phyloP scores from a whole-genome alignment of 805 yeast species.

The Kodamaea kakaduensis region DNA sequence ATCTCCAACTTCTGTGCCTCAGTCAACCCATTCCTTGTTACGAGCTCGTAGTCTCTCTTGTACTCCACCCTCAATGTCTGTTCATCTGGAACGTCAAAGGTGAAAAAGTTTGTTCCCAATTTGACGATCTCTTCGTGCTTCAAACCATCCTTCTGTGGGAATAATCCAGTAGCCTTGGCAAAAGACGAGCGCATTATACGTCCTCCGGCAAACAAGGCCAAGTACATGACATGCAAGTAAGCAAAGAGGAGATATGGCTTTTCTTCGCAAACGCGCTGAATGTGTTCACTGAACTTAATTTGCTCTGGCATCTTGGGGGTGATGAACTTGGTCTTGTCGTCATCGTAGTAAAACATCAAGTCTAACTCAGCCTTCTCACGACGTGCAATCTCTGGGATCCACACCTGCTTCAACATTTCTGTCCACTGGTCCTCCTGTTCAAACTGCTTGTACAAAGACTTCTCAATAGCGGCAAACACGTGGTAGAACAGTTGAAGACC shows the following conservation, averaged over 20 bases:
- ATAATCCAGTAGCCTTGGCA: conserved; percentile 62
- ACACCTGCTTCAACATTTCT: conserved; percentile 52
- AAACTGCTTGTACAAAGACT: conserved; percentile 44
- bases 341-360: conserved; percentile 62
- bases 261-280: conserved; percentile 46
- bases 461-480: conserved; percentile 63
- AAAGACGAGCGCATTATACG: conserved; percentile 64
- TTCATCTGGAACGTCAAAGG: conserved; percentile 66
- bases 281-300: conserved; percentile 59
- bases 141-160: conserved; percentile 69
- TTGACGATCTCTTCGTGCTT: conserved; percentile 58
- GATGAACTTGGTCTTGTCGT: conserved; percentile 50
- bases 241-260: conserved; percentile 74
- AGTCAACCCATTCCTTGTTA: conserved; percentile 64
- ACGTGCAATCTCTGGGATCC: conserved; percentile 70
- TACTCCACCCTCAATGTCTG: conserved; percentile 59
- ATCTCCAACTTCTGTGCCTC: conserved; percentile 69
- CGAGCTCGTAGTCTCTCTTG: conserved; percentile 73
- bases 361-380: conserved; percentile 54
- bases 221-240: conserved; percentile 79
- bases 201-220: conserved; percentile 87
- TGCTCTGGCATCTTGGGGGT: conserved; percentile 59
- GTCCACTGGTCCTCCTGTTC: conserved; percentile 34
- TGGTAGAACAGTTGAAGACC: conserved; percentile 73
- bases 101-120: conserved; percentile 67